Evolutionary conservation across 225 moss, liverwort and hornwort species (phyloP).

Genomic region (Polytrichum commune): DNA sequence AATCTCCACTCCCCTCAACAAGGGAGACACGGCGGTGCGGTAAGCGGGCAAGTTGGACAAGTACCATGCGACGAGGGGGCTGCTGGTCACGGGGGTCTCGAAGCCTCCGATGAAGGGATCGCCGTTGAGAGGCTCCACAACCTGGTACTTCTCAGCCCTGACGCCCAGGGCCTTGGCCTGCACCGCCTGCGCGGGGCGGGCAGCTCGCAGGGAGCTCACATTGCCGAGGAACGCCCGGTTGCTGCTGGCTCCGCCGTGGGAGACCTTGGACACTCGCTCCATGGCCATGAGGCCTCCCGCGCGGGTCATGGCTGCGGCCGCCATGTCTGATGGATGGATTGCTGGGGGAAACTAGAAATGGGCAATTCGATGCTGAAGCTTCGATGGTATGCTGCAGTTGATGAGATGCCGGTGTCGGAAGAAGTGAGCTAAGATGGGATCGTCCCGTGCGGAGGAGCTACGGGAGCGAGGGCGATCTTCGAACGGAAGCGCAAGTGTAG

Average conservation of each 20-base stretch:
- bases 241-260: conserved; percentile 5
- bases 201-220: conserved; percentile 29
- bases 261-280: conserved; percentile 43
- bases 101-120: conserved; percentile 94
- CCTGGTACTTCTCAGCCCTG: conserved; percentile 80
- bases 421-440: too few relatives aligned
- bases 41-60: conserved; percentile 92
- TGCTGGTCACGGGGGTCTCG: conserved; percentile 90
- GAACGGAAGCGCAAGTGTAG: too few relatives aligned
- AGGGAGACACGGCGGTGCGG: conserved; percentile 84
- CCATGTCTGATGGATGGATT: conserved; percentile 16
- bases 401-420: too few relatives aligned
- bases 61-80: conserved; percentile 90
- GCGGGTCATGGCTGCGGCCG: conserved; percentile 54
- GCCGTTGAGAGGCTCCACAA: conserved; percentile 82
- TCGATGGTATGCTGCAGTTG: too few relatives aligned
- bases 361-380: too few relatives aligned
- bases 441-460: too few relatives aligned
- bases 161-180: conserved; percentile 22
- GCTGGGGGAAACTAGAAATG: too few relatives aligned
- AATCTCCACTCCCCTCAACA: conserved; percentile 83
- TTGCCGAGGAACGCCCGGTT: conserved; percentile 48
- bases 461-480: too few relatives aligned
- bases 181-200: conserved; percentile 9
- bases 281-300: conserved; percentile 52